Percentiles rank a stretch among this genome's conserved stretches.
These are phyloP conservation scores for Pyrenophora graminea DNA, from an alignment of 2,329 filamentous ascomycete genomes.

Conservation along the genomic window DNA sequence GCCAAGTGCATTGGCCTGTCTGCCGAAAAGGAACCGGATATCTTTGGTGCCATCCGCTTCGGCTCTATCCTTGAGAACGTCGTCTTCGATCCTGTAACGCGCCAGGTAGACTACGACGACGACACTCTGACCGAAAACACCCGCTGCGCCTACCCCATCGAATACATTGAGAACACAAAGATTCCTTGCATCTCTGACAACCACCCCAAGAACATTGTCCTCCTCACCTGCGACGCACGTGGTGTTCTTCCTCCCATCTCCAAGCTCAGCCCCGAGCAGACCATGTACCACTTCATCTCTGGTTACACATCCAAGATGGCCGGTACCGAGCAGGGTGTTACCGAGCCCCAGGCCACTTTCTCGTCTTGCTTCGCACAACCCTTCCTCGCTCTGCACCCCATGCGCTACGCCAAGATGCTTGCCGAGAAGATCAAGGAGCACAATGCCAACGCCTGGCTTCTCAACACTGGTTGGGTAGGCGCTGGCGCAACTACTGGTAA, in stretches of 20 bases:
- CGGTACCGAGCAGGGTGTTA: slow-evolving; percentile 94
- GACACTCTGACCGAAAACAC: slow-evolving; percentile 96
- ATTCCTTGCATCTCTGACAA: slow-evolving; percentile 87
- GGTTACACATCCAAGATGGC: slow-evolving; percentile 99
- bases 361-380: slow-evolving; percentile 99
- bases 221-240: slow-evolving; percentile 96
- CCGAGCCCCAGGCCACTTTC: slow-evolving; percentile 97
- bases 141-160: slow-evolving; percentile 96
- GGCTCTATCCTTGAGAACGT: slow-evolving; percentile 98
- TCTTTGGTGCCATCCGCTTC: slow-evolving; percentile 93
- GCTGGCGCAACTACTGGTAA: slow-evolving; percentile 88
- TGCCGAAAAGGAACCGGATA: slow-evolving; percentile 98
- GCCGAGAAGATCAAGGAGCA: slow-evolving; percentile 96
- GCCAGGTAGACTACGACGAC: slow-evolving; percentile 95
- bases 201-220: slow-evolving; percentile 96
- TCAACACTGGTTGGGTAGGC: slow-evolving; percentile 98
- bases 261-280: slow-evolving; percentile 91
- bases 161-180: slow-evolving; percentile 99
- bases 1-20: slow-evolving; percentile 98
- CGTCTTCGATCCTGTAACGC: slow-evolving; percentile 89
- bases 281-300: slow-evolving; percentile 99
- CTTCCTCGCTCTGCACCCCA: slow-evolving; percentile 97
- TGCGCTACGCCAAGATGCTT: slow-evolving; percentile 98
- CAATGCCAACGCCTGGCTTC: slow-evolving; percentile 95
- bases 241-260: slow-evolving; percentile 97